phyloP scores from a whole-genome alignment of 768 basidiomycete species.

The Lactarius psammicola region DNA sequence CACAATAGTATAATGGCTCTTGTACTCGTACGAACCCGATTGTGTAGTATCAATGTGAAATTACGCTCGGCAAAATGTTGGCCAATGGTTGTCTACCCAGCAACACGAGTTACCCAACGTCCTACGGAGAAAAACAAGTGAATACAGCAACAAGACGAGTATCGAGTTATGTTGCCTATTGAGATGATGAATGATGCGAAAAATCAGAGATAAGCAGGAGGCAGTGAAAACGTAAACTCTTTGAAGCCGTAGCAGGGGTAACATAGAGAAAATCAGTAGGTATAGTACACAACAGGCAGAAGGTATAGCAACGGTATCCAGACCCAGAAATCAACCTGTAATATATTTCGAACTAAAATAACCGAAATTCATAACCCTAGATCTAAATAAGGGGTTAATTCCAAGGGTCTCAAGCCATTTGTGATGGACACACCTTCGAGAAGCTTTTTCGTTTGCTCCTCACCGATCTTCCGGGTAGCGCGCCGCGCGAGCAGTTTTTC shows the following conservation, averaged over 20 bases:
- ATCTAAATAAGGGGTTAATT: conserved; percentile 12
- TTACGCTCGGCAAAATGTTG: conserved; percentile 2
- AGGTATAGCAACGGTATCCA: conserved; percentile 24
- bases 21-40: too few relatives aligned
- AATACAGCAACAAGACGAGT: conserved; percentile 13
- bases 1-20: too few relatives aligned
- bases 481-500: conserved; percentile 87
- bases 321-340: neutral
- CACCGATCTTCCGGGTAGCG: conserved; percentile 74
- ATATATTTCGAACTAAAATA: conserved; percentile 3
- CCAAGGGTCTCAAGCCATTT: neutral
- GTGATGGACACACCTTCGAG: conserved; percentile 56
- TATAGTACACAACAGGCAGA: conserved; percentile 15
- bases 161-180: too few relatives aligned
- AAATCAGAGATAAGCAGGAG: conserved; percentile 8
- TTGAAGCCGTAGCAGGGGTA: neutral
- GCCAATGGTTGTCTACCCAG: conserved; percentile 1
- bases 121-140: conserved; percentile 14
- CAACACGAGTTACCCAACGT: conserved; percentile 3
- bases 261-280: conserved; percentile 1
- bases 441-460: conserved; percentile 68
- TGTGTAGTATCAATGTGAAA: too few relatives aligned
- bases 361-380: conserved; percentile 21
- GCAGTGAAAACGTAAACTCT: neutral
- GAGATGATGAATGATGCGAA: neutral